These are phyloP conservation scores for Polygonum aviculare DNA, from an alignment of 148 eudicot genomes.

Conservation along the genomic window DNA sequence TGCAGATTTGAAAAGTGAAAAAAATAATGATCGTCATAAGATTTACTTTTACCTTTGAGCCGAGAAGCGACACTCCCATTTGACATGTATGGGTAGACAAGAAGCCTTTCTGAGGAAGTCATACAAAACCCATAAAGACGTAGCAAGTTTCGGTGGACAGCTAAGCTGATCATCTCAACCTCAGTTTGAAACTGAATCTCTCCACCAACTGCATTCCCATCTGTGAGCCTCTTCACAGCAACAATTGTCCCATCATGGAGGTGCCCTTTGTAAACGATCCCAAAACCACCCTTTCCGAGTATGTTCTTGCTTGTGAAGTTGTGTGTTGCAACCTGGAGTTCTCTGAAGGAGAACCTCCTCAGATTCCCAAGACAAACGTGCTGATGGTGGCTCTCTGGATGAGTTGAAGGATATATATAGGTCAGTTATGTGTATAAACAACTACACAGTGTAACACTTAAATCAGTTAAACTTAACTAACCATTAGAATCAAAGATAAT, in stretches of 20 bases:
- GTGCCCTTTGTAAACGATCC: slow-evolving; percentile 78
- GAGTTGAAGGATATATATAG: background rate
- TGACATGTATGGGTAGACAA: slow-evolving; percentile 96
- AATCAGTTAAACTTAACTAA: slow-evolving; percentile 17
- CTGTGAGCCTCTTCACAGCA: slow-evolving; percentile 89
- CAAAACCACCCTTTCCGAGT: slow-evolving; percentile 90
- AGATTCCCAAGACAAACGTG: slow-evolving; percentile 83
- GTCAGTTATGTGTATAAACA: background rate
- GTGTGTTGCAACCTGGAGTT: slow-evolving; percentile 76
- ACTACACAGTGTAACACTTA: background rate
- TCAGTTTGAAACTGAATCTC: slow-evolving; percentile 95
- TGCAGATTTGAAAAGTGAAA: background rate
- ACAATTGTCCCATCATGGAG: slow-evolving; percentile 71
- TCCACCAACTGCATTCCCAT: slow-evolving; percentile 68
- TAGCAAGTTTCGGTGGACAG: slow-evolving; percentile 86
- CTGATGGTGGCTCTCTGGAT: slow-evolving; percentile 57
- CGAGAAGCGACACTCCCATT: slow-evolving; percentile 97
- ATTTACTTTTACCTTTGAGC: slow-evolving; percentile 95
- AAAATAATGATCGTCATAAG: background rate
- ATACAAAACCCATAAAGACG: slow-evolving; percentile 82
- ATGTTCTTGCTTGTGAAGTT: slow-evolving; percentile 85
- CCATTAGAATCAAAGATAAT: slow-evolving; percentile 66
- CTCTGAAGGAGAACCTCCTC: slow-evolving; percentile 69
- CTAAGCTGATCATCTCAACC: slow-evolving; percentile 95
- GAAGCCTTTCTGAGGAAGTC: slow-evolving; percentile 62